Percentiles rank a stretch among this genome's conserved stretches.
Evolutionary conservation across 1,139 yeast genomes (phyloP).

Genomic region (Diutina siamensis): DNA sequence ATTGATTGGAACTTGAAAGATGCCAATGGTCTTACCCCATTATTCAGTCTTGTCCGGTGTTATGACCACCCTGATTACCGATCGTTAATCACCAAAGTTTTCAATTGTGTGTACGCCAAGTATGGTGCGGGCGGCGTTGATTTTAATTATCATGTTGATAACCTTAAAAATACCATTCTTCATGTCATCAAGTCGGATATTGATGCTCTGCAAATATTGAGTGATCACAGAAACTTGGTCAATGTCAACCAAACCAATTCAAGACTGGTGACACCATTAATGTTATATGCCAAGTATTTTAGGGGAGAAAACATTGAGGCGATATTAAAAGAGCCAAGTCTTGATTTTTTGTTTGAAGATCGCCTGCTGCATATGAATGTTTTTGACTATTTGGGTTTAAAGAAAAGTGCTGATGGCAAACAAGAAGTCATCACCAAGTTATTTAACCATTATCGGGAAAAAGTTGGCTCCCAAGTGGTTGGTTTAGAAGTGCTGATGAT

Average conservation of each 20-base stretch:
- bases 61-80: conserved; percentile 68
- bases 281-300: conserved; percentile 60
- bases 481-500: background rate
- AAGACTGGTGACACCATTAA: conserved; percentile 56
- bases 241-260: conserved; percentile 56
- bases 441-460: background rate
- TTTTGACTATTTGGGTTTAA: conserved; percentile 21
- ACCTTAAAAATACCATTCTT: conserved; percentile 60
- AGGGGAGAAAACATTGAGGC: conserved; percentile 45
- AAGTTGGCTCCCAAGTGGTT: background rate
- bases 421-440: background rate
- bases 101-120: conserved; percentile 34
- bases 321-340: conserved; percentile 32
- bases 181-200: conserved; percentile 51
- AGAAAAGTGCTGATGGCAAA: background rate
- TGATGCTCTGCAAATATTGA: conserved; percentile 22
- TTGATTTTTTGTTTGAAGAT: conserved; percentile 35
- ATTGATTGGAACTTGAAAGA: conserved; percentile 70
- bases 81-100: conserved; percentile 34
- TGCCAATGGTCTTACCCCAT: conserved; percentile 62
- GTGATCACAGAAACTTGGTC: conserved; percentile 19
- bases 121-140: conserved; percentile 23
- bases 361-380: conserved; percentile 29
- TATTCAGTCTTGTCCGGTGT: conserved; percentile 64
- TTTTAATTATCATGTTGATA: conserved; percentile 56